Conservation (phyloP, 768 basidiomycete genomes). For the Lepiota venenata region DNA sequence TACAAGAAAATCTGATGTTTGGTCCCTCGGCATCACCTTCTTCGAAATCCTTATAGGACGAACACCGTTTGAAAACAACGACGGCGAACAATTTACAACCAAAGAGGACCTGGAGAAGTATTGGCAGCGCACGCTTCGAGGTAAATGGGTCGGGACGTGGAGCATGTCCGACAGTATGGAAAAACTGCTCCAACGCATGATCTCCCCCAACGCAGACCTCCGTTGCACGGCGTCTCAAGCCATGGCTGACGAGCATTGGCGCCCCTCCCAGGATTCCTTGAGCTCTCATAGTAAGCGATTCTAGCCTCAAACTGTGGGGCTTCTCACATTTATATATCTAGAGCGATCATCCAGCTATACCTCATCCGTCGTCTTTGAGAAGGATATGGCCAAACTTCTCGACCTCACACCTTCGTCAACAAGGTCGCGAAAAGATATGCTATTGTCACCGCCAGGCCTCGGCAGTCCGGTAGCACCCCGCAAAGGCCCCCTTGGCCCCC, state of each 20-base stretch:
- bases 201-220: constrained; percentile 77
- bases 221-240: constrained; percentile 68
- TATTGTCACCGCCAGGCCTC: constrained; percentile 33
- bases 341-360: constrained; percentile 47
- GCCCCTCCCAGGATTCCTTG: constrained; percentile 24
- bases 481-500: constrained; percentile 13
- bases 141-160: constrained; percentile 87
- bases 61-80: constrained; percentile 86
- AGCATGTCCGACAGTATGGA: constrained; percentile 64
- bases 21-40: constrained; percentile 86
- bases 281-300: constrained; percentile 39
- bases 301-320: background rate
- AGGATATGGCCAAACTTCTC: constrained; percentile 40
- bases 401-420: constrained; percentile 29
- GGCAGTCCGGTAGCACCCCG: constrained; percentile 18
- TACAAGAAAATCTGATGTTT: constrained; percentile 87
- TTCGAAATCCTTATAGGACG: constrained; percentile 93
- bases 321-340: constrained; percentile 17
- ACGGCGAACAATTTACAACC: constrained; percentile 73
- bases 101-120: constrained; percentile 84
- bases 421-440: constrained; percentile 28
- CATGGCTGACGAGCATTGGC: constrained; percentile 69
- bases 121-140: constrained; percentile 79
- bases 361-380: constrained; percentile 47
- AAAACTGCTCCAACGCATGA: constrained; percentile 71